A percentile compares a stretch with the other conserved stretches of the same genome.
Evolutionary conservation across 345 rosid genomes (phyloP).

Genomic region (Pugionium cornutum): DNA sequence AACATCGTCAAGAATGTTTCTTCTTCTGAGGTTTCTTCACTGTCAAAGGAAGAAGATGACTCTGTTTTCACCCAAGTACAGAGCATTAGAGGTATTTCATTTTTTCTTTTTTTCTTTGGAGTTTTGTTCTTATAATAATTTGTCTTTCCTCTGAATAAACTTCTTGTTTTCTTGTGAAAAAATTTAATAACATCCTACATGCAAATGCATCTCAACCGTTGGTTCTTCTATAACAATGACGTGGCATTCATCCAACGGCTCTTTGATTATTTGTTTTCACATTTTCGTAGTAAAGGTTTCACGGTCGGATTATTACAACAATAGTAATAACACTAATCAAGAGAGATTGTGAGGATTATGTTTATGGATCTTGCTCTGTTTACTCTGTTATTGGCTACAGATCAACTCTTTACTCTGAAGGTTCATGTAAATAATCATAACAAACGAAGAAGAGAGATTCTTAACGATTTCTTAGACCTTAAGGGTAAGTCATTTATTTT

Average conservation of each 20-base stretch:
- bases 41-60: conserved; percentile 35
- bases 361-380: neutral
- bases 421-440: conserved; percentile 49
- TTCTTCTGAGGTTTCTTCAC: conserved; percentile 21
- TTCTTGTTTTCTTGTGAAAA: conserved; percentile 21
- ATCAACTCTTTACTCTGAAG: conserved; percentile 50
- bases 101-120: conserved; percentile 23
- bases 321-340: neutral
- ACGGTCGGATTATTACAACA: no score
- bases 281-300: conserved; percentile 10
- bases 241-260: conserved; percentile 36
- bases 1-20: conserved; percentile 39
- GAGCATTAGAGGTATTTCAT: conserved; percentile 46
- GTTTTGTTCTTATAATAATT: conserved; percentile 1
- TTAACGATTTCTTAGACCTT: conserved; percentile 70
- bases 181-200: conserved; percentile 34
- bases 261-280: neutral
- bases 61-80: conserved; percentile 32
- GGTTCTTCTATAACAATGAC: conserved; percentile 16
- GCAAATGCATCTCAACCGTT: conserved; percentile 31
- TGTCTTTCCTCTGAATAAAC: neutral
- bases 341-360: no score
- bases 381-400: conserved; percentile 40
- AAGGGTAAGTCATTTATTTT: conserved; percentile 51
- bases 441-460: conserved; percentile 58